These are phyloP conservation scores for Xylaria polymorpha DNA, from an alignment of 2,329 filamentous ascomycete genomes.

Conservation along the genomic window DNA sequence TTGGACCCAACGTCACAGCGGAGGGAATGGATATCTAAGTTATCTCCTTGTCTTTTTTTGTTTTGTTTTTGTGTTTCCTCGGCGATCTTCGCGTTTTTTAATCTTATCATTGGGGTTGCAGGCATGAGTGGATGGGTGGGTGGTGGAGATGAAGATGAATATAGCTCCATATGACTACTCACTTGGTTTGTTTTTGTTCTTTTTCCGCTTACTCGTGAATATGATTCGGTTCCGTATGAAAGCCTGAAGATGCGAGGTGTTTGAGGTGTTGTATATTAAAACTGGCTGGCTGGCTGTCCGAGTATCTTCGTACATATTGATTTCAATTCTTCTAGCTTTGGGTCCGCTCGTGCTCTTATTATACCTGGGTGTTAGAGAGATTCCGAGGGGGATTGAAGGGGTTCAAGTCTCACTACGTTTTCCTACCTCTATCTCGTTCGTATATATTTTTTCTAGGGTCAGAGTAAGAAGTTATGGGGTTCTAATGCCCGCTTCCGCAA, in stretches of 20 bases:
- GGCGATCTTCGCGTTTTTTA: neutral
- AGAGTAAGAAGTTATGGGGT: too few species aligned
- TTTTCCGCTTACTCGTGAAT: neutral
- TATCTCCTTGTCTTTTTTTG: constrained; percentile 16
- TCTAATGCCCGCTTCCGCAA: too few species aligned
- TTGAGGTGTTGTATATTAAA: neutral
- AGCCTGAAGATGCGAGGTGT: neutral
- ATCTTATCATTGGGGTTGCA: neutral
- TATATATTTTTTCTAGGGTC: too few species aligned
- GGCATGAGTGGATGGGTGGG: neutral
- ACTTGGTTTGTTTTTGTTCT: neutral
- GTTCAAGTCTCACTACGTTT: too few species aligned
- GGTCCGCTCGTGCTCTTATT: too few species aligned
- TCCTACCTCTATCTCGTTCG: too few species aligned
- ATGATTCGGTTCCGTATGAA: too few species aligned
- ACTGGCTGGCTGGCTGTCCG: too few species aligned
- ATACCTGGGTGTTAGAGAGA: too few species aligned
- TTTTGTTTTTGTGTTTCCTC: neutral
- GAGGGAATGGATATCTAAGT: constrained; percentile 23
- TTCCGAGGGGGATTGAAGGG: too few species aligned
- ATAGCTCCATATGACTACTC: neutral
- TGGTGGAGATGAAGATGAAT: neutral
- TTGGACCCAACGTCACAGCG: neutral
- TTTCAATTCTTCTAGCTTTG: too few species aligned
- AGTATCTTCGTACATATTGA: too few species aligned